Evolutionary conservation across 345 rosid species (phyloP).

Genomic region (Acer yangbiense): DNA sequence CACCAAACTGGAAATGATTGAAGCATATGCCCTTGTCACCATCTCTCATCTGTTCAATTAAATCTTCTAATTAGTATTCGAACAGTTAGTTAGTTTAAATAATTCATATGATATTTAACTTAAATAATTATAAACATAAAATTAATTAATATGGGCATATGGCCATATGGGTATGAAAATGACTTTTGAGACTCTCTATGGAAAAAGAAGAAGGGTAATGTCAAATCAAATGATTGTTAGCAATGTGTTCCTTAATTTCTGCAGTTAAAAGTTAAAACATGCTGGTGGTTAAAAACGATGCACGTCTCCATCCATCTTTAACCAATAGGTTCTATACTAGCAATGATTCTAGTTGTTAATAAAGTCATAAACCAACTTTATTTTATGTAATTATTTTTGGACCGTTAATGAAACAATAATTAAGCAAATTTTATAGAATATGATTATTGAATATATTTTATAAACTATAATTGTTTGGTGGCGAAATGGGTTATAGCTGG

Average conservation of each 20-base stretch:
- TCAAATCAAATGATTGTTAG: neutral
- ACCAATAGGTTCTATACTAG: too few relatives aligned
- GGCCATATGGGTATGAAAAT: too few relatives aligned
- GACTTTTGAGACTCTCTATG: too few relatives aligned
- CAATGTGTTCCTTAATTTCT: neutral
- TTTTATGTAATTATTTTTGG: neutral
- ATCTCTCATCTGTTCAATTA: neutral
- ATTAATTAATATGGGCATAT: too few relatives aligned
- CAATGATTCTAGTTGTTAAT: too few relatives aligned
- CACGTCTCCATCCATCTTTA: neutral
- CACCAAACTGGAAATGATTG: constrained; percentile 9
- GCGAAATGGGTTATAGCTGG: neutral
- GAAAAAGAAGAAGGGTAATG: neutral
- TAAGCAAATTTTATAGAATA: too few relatives aligned
- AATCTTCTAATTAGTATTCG: too few relatives aligned
- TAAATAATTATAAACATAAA: too few relatives aligned
- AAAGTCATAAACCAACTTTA: neutral
- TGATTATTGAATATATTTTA: too few relatives aligned
- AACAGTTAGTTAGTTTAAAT: too few relatives aligned
- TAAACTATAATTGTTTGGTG: neutral
- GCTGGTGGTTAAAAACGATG: neutral
- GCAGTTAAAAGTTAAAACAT: neutral
- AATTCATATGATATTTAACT: too few relatives aligned
- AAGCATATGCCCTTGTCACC: neutral
- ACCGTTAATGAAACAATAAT: neutral